Conservation (phyloP, 495 filamentous ascomycete species). For the Xylaria flabelliformis region DNA sequence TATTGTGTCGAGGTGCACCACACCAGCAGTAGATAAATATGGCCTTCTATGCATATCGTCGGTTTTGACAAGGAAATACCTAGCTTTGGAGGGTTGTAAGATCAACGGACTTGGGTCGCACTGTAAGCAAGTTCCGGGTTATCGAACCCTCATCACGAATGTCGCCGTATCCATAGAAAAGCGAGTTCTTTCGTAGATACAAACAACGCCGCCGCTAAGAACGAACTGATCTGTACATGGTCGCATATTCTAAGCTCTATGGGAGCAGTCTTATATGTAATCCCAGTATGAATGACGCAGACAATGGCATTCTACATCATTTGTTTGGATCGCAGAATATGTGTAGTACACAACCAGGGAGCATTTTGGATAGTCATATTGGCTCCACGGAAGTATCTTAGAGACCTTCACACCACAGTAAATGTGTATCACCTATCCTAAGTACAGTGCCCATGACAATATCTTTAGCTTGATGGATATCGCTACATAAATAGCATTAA, state of each 20-base stretch:
- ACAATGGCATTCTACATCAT: not conserved
- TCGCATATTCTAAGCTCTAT: not conserved
- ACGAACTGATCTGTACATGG: too few species aligned
- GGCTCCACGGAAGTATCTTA: too few species aligned
- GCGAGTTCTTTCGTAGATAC: not conserved
- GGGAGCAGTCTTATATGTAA: not conserved
- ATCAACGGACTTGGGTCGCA: not conserved
- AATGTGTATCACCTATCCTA: too few species aligned
- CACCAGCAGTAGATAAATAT: not conserved
- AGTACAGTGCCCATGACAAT: too few species aligned
- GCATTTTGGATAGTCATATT: too few species aligned
- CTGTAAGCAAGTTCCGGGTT: not conserved
- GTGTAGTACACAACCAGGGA: too few species aligned
- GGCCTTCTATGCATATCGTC: not conserved
- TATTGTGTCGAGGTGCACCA: not conserved
- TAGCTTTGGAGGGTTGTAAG: not conserved
- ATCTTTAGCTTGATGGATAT: not conserved
- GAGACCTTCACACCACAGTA: too few species aligned
- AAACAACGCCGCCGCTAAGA: too few species aligned
- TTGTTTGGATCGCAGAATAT: too few species aligned
- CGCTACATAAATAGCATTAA: not conserved
- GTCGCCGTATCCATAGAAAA: not conserved
- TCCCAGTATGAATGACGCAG: not conserved
- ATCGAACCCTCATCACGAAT: not conserved
- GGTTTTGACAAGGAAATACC: not conserved